Evolutionary conservation across 2,329 filamentous ascomycete genomes (phyloP), one percentile per base, ranked within the genome.

Genomic region (Aschersonia sp.): DNA sequence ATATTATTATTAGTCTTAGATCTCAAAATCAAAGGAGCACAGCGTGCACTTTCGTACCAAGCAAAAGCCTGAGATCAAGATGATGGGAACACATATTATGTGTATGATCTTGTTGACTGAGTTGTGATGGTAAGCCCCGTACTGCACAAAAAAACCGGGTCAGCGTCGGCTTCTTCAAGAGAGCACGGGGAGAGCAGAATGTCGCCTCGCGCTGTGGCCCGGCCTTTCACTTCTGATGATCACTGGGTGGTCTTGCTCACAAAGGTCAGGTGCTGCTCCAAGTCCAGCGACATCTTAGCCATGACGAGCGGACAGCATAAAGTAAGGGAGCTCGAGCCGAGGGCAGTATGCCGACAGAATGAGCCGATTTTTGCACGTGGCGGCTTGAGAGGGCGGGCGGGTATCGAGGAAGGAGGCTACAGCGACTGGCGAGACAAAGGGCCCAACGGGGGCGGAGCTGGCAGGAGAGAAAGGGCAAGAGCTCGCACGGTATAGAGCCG

Each of bases 71-170:
- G 83, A 81, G 59, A 85, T 72, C 47, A 90, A 66, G 49, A 92
- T 83, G 47, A 84, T 64, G 43, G 86, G 86, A 48, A 92, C 85
- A 61, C 84, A 90, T 50, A 79, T 69, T 68, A 88, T 82, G 63
- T 92, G 86, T 59, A 92, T 89, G 54, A 72, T 73, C 50, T 89
- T 68, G 62, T 92, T 92, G 66, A 84, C 76, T 44, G 76, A 67
- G 65, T 90, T 82, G 60, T 85, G 79, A 66, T 92, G 86, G 61
- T 92, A 90, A 50, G 84, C 77, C 62, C 85, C 86, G 70, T 92
- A 92, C 86, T 92, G 55, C 41, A 41, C 9, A 31, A 11, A 45
- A 37, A 5, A 40, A 45, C 42, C 9, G 44, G 35, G 47, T 48
- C 14, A 45, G 42, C 41, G 12, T 44, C 37, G 44, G 14, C 42